Conservation (phyloP, 2,329 filamentous ascomycete genomes). For the Arthrinium puccinioides region DNA sequence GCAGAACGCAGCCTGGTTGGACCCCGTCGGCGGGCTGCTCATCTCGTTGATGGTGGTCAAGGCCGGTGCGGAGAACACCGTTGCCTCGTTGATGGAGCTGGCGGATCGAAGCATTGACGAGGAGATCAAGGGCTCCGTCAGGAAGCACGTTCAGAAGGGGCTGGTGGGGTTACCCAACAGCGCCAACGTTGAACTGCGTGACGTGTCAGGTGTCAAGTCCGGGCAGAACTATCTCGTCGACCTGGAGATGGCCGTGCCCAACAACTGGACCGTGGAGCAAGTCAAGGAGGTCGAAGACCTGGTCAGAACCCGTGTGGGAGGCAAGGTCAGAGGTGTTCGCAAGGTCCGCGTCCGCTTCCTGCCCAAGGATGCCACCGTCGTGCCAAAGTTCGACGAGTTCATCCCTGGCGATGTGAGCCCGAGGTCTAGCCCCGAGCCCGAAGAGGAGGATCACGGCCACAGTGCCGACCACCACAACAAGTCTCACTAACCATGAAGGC, state of each 20-base stretch:
- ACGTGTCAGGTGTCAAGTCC: conserved; percentile 85
- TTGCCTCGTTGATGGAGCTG: conserved; percentile 74
- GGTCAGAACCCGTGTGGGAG: conserved; percentile 65
- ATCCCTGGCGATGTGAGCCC: conserved; percentile 57
- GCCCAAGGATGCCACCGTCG: conserved; percentile 50
- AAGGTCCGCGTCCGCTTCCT: conserved; percentile 80
- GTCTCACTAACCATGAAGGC: conserved; percentile 6
- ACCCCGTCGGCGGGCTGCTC: conserved; percentile 85
- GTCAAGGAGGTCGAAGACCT: conserved; percentile 64
- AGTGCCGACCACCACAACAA: conserved; percentile 23
- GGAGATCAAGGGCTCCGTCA: conserved; percentile 69
- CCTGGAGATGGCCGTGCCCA: conserved; percentile 75
- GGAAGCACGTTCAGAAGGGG: conserved; percentile 55
- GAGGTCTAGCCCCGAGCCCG: conserved; percentile 51
- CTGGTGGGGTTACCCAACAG: conserved; percentile 47
- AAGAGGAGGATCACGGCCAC: conserved; percentile 39
- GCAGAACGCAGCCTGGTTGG: conserved; percentile 81
- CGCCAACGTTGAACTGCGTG: conserved; percentile 61
- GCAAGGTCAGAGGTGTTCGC: conserved; percentile 75
- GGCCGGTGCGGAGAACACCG: conserved; percentile 81
- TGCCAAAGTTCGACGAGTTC: conserved; percentile 69
- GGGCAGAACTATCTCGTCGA: conserved; percentile 96
- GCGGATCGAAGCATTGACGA: conserved; percentile 86
- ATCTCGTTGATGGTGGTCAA: conserved; percentile 92
- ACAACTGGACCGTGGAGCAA: conserved; percentile 66